Conservation (phyloP, 495 filamentous ascomycete species). For the Podospora conica region DNA sequence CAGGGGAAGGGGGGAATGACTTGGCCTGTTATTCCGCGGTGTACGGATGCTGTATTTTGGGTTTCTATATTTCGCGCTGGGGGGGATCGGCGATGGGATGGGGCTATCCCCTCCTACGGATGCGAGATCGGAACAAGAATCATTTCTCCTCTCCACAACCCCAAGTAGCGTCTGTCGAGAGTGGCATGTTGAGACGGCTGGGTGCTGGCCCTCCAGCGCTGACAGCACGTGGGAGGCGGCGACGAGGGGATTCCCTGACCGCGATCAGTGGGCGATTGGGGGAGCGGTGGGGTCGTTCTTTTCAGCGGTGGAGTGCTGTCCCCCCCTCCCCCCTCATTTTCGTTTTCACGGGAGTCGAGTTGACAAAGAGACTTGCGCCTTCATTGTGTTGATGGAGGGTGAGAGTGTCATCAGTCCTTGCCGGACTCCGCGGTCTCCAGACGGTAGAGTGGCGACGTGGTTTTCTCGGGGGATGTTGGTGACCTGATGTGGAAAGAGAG, state of each 20-base stretch:
- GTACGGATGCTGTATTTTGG: no score
- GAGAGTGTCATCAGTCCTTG: not conserved
- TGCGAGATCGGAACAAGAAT: not conserved
- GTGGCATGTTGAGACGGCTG: not conserved
- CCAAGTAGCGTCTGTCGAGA: not conserved
- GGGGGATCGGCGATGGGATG: no score
- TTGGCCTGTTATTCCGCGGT: no score
- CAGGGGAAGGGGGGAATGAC: no score
- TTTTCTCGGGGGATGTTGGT: not conserved
- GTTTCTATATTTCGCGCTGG: not conserved
- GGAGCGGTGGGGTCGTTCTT: not conserved
- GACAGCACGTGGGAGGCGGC: not conserved
- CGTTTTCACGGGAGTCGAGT: not conserved
- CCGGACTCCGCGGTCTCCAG: not conserved
- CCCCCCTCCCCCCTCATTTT: not conserved
- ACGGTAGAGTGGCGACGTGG: not conserved
- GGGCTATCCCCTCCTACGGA: no score
- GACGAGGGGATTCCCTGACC: not conserved
- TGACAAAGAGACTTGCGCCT: not conserved
- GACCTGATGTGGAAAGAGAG: not conserved
- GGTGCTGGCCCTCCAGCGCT: not conserved
- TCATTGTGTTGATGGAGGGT: not conserved
- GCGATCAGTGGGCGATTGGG: not conserved
- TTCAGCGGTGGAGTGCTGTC: not conserved
- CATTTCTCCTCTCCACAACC: not conserved